Evolutionary conservation across 2,329 filamentous ascomycete species (phyloP), one percentile per base, ranked within the genome.

Genomic region (Penicillium sp.): DNA sequence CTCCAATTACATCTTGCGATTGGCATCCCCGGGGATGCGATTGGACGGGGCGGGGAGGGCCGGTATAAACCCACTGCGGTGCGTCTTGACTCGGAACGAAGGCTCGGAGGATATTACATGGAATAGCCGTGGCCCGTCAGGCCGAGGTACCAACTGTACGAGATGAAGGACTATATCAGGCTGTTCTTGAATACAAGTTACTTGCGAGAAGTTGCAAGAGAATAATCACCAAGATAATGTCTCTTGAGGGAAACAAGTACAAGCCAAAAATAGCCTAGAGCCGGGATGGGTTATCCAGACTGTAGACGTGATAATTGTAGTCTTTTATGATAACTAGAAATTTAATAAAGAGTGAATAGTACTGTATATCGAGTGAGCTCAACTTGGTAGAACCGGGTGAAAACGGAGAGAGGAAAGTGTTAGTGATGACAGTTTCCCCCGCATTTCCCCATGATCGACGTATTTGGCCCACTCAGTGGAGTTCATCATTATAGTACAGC

Each of bases 21-120:
- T 54, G 49, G 29, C 24, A 51, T 52, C 50, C 42, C 37, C 46
- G 46, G 46, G 20, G 37, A 35, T 32, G 33, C 38, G 7, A 60
- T 56, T 59, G 49, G 56, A 42, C 25, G 28, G 8, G 37, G 28
- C 8, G 12, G 45, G 27, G 25, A 28, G 28, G 13, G 15, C 18
- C 13, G 27, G 24, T 15, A 37, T 27, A 25, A n/a, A 37, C 32
- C 49, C 31, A 32, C 39, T 18, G 38, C 27, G 39, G 33, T 41
- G 32, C n/a, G 15, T 4, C 24, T 50, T 32, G 29, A 46, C 47
- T 55, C 49, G 53, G 58, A 43, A 54, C 23, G 8, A 31, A 35
- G 29, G 13, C 50, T 54, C 52, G 54, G 13, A 25, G 49, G 57
- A 55, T 42, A 54, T 55, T 55, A 50, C 31, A 46, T 54, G 57